phyloP scores from a whole-genome alignment of 2,329 filamentous ascomycete species.

The Alternaria novae-zelandiae region DNA sequence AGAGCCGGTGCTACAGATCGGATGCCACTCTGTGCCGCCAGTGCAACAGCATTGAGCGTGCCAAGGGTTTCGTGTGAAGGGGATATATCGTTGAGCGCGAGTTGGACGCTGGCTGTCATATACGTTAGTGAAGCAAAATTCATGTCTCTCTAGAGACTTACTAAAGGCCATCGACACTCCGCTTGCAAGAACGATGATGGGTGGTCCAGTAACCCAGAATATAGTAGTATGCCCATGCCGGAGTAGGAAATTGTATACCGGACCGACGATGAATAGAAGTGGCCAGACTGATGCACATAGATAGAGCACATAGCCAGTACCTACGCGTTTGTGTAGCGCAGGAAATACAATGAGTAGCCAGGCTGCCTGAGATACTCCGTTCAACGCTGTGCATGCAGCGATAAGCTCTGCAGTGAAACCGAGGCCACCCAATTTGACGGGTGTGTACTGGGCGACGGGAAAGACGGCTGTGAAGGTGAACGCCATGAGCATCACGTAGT shows the following conservation, averaged over 20 bases:
- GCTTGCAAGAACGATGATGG: neutral
- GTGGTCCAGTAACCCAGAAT: conserved; percentile 64
- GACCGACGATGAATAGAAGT: conserved; percentile 64
- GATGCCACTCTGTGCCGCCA: conserved; percentile 67
- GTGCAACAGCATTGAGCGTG: conserved; percentile 72
- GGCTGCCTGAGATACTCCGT: conserved; percentile 69
- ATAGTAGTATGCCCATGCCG: conserved; percentile 50
- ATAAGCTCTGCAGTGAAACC: conserved; percentile 69
- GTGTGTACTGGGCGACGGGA: conserved; percentile 73
- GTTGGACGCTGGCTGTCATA: conserved; percentile 64
- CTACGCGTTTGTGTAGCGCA: conserved; percentile 67
- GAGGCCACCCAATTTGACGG: conserved; percentile 67
- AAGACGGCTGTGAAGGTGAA: conserved; percentile 74
- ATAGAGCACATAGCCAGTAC: conserved; percentile 70
- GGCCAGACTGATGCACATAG: conserved; percentile 67
- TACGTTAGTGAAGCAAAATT: conserved; percentile 3
- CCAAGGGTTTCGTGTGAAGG: conserved; percentile 70
- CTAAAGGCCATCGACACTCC: conserved; percentile 52
- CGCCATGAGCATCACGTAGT: conserved; percentile 71
- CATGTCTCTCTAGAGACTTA: conserved; percentile 29
- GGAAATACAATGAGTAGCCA: conserved; percentile 78
- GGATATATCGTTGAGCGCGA: conserved; percentile 75
- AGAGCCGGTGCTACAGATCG: conserved; percentile 70
- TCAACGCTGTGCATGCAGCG: conserved; percentile 68
- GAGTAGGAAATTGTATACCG: conserved; percentile 65